These are phyloP conservation scores for Gastrolobium villosum DNA, from an alignment of 306 rosid genomes.

Conservation along the genomic window DNA sequence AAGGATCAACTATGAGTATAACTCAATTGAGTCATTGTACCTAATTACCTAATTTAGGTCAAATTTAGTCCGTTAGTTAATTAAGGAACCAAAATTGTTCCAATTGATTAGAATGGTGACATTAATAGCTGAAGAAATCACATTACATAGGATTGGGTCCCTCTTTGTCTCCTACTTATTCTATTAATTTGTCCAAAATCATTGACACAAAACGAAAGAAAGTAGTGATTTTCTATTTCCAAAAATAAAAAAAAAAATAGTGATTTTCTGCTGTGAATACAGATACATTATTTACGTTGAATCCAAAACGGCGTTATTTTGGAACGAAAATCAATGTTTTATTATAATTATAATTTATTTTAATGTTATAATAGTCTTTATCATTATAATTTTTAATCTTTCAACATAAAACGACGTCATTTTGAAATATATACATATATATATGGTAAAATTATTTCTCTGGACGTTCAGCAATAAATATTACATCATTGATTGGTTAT, in stretches of 20 bases:
- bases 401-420: too few relatives aligned
- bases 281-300: too few relatives aligned
- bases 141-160: neutral
- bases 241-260: too few relatives aligned
- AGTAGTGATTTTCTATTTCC: neutral
- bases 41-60: constrained; percentile 3
- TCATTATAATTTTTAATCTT: too few relatives aligned
- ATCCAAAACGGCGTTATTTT: too few relatives aligned
- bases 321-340: too few relatives aligned
- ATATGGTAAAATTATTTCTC: too few relatives aligned
- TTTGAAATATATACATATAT: too few relatives aligned
- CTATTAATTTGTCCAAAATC: neutral
- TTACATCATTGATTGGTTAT: too few relatives aligned
- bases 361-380: too few relatives aligned
- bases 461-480: too few relatives aligned
- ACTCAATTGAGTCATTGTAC: neutral
- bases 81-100: neutral
- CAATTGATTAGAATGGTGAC: neutral
- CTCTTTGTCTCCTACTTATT: neutral
- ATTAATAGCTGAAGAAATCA: neutral
- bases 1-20: constrained; percentile 1
- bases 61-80: neutral
- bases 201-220: neutral
- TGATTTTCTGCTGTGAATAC: neutral
- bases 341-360: too few relatives aligned